phyloP scores from a whole-genome alignment of 2,329 filamentous ascomycete genomes.

The Xylaria sp. region DNA sequence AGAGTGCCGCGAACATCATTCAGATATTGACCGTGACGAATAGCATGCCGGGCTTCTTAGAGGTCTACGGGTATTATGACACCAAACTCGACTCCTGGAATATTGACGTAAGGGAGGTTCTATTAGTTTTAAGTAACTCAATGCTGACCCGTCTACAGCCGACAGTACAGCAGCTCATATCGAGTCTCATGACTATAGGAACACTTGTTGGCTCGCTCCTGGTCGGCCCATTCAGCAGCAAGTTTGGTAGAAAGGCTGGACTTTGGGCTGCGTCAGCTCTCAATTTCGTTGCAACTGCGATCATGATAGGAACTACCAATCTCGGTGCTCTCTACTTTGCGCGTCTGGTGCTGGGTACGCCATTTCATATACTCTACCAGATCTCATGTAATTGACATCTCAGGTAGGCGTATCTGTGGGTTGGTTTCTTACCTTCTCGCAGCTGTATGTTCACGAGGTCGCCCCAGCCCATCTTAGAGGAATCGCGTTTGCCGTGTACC shows the following conservation, averaged over 20 bases:
- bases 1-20: background rate
- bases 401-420: conserved; percentile 50
- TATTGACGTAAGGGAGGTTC: conserved; percentile 42
- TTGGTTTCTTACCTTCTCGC: conserved; percentile 53
- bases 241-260: conserved; percentile 44
- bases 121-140: background rate
- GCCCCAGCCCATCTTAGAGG: conserved; percentile 53
- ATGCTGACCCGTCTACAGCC: conserved; percentile 36
- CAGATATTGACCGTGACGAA: background rate
- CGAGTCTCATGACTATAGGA: conserved; percentile 52
- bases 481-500: conserved; percentile 51
- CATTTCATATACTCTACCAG: background rate
- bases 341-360: conserved; percentile 47
- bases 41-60: conserved; percentile 51
- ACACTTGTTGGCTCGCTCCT: conserved; percentile 50
- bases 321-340: conserved; percentile 49
- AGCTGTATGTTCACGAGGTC: conserved; percentile 53
- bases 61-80: conserved; percentile 51
- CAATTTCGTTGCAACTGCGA: conserved; percentile 46
- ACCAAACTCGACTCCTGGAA: conserved; percentile 43
- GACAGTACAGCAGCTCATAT: conserved; percentile 52
- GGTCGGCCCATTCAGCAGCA: conserved; percentile 43
- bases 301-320: conserved; percentile 49
- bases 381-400: conserved; percentile 7
- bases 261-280: conserved; percentile 47